These are phyloP conservation scores for Trifolium dubium DNA, from an alignment of 306 rosid genomes.

Conservation along the genomic window DNA sequence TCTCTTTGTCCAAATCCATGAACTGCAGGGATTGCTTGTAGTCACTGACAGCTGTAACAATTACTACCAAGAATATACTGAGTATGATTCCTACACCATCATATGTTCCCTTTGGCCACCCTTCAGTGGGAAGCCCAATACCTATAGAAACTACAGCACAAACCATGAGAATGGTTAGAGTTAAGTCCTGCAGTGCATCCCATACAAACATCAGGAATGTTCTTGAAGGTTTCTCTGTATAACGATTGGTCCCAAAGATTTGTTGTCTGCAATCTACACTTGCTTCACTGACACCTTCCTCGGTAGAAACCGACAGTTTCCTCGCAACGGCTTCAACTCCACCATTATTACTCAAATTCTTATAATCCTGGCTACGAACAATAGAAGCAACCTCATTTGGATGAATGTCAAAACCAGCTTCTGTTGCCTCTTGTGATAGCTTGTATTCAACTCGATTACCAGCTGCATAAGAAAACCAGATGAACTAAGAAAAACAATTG, in stretches of 20 bases:
- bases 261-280: conserved; percentile 64
- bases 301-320: conserved; percentile 56
- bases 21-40: conserved; percentile 90
- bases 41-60: conserved; percentile 91
- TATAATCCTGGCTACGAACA: conserved; percentile 63
- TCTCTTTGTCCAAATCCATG: conserved; percentile 79
- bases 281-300: conserved; percentile 63
- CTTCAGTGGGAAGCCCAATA: conserved; percentile 88
- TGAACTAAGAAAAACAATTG: conserved; percentile 33
- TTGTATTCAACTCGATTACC: conserved; percentile 58
- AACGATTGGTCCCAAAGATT: conserved; percentile 78
- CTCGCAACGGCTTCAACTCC: conserved; percentile 65
- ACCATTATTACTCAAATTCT: conserved; percentile 54
- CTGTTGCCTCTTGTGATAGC: conserved; percentile 68
- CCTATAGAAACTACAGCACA: conserved; percentile 86
- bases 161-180: conserved; percentile 80
- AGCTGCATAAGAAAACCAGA: conserved; percentile 62
- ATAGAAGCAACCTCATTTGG: conserved; percentile 88
- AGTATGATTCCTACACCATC: conserved; percentile 92
- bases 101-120: conserved; percentile 87
- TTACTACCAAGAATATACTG: conserved; percentile 77
- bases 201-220: conserved; percentile 74
- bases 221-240: conserved; percentile 73
- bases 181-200: conserved; percentile 93
- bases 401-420: conserved; percentile 77